Percentiles rank a stretch among this genome's conserved stretches.
phyloP scores from a whole-genome alignment of 139 green algal species.

The Pseudopediastrum boryanum region DNA sequence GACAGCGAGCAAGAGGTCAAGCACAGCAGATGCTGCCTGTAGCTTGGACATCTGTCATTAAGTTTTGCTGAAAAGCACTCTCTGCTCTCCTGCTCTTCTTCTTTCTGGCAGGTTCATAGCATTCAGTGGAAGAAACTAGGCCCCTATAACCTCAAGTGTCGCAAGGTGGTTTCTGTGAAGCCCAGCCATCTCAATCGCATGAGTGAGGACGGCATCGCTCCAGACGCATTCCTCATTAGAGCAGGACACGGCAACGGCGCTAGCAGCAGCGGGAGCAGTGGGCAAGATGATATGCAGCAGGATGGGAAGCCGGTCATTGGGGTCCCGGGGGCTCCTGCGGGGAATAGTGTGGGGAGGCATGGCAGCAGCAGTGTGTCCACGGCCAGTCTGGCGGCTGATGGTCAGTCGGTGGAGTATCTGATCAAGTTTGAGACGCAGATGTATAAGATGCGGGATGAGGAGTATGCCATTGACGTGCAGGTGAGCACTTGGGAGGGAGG shows the following conservation, averaged over 20 bases:
- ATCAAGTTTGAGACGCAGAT: slow-evolving; percentile 95
- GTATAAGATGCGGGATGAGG: slow-evolving; percentile 93
- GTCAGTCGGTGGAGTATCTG: slow-evolving; percentile 19
- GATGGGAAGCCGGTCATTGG: background rate
- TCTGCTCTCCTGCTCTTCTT: no score
- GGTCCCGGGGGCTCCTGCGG: slow-evolving; percentile 15
- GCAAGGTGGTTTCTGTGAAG: slow-evolving; percentile 40
- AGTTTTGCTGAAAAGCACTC: no score
- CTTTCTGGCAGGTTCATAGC: slow-evolving; percentile 29
- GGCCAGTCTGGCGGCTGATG: no score
- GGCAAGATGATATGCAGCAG: slow-evolving; percentile 25
- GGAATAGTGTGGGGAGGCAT: background rate
- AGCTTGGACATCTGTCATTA: no score
- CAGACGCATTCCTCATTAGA: background rate
- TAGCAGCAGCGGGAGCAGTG: slow-evolving; percentile 10
- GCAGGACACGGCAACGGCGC: slow-evolving; percentile 14
- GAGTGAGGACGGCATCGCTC: background rate
- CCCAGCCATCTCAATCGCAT: no score
- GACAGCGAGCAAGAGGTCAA: no score
- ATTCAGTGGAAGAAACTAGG: slow-evolving; percentile 92
- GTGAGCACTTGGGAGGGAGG: slow-evolving; percentile 23
- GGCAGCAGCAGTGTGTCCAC: background rate
- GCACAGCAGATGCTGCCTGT: no score
- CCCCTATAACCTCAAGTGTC: slow-evolving; percentile 95
- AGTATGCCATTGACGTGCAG: slow-evolving; percentile 96